Conservation (phyloP, 345 rosid species). For the Triadica sebifera region DNA sequence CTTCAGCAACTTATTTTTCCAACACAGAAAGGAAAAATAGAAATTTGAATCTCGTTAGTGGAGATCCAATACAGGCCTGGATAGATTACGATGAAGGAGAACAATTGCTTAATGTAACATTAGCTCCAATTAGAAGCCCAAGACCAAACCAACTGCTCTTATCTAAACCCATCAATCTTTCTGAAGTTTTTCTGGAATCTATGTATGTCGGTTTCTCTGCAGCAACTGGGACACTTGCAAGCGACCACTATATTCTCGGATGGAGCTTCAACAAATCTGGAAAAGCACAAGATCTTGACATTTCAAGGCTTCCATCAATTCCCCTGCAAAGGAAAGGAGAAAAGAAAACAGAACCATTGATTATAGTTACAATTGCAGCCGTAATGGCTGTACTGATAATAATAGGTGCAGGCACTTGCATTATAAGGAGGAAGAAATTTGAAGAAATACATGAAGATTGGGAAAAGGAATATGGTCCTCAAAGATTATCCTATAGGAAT, state of each 20-base stretch:
- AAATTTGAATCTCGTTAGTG: constrained; percentile 15
- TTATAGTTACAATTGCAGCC: no score
- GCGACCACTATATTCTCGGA: constrained; percentile 21
- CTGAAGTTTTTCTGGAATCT: not conserved
- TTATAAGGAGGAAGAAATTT: no score
- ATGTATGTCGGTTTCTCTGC: constrained; percentile 30
- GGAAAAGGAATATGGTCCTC: no score
- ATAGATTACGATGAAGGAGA: constrained; percentile 12
- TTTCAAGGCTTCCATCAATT: constrained; percentile 18
- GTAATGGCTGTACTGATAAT: no score
- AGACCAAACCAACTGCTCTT: constrained; percentile 17
- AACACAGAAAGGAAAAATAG: not conserved
- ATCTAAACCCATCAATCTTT: constrained; percentile 2
- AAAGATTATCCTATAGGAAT: no score
- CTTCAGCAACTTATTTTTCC: constrained; percentile 6
- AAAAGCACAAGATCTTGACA: constrained; percentile 13
- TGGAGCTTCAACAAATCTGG: constrained; percentile 24
- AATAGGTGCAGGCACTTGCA: no score
- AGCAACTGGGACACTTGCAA: constrained; percentile 12
- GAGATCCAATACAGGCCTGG: constrained; percentile 21
- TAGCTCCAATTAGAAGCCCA: constrained; percentile 8
- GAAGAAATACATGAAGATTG: no score
- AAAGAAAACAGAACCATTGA: not conserved
- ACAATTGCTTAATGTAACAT: constrained; percentile 14
- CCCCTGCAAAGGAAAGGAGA: not conserved